Conservation (phyloP, 495 filamentous ascomycete genomes). For the Aspergillus biplanus region DNA sequence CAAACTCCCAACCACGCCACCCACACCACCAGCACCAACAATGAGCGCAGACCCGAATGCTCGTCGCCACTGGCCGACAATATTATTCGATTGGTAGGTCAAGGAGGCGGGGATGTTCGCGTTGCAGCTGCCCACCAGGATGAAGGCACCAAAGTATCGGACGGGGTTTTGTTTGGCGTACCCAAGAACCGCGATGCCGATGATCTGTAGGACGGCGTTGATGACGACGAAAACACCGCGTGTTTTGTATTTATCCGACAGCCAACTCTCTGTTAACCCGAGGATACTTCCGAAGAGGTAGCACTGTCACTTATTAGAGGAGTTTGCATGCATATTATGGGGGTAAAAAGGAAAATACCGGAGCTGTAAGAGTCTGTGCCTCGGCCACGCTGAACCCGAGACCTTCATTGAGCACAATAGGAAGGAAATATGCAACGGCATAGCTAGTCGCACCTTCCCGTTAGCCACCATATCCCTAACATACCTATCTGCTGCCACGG, state of each 20-base stretch:
- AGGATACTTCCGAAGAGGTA: slow-evolving; percentile 15
- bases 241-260: slow-evolving; percentile 16
- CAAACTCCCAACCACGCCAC: slow-evolving; percentile 55
- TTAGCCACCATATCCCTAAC: too few relatives aligned
- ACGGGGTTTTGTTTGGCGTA: slow-evolving; percentile 27
- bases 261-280: slow-evolving; percentile 11
- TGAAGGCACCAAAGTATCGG: slow-evolving; percentile 64
- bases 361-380: slow-evolving; percentile 15
- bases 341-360: not conserved
- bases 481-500: too few relatives aligned
- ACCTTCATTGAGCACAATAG: slow-evolving; percentile 14
- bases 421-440: slow-evolving; percentile 16
- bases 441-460: not conserved
- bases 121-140: slow-evolving; percentile 54
- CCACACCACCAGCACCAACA: slow-evolving; percentile 52
- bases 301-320: not conserved
- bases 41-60: slow-evolving; percentile 56
- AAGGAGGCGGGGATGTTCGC: slow-evolving; percentile 54
- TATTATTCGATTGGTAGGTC: slow-evolving; percentile 63
- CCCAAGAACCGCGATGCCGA: slow-evolving; percentile 10
- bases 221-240: slow-evolving; percentile 15
- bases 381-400: slow-evolving; percentile 11
- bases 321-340: not conserved
- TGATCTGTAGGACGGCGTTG: slow-evolving; percentile 14
- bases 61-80: slow-evolving; percentile 63